These are phyloP conservation scores for Ascochyta lentis DNA, from an alignment of 2,329 filamentous ascomycete genomes.

Conservation along the genomic window DNA sequence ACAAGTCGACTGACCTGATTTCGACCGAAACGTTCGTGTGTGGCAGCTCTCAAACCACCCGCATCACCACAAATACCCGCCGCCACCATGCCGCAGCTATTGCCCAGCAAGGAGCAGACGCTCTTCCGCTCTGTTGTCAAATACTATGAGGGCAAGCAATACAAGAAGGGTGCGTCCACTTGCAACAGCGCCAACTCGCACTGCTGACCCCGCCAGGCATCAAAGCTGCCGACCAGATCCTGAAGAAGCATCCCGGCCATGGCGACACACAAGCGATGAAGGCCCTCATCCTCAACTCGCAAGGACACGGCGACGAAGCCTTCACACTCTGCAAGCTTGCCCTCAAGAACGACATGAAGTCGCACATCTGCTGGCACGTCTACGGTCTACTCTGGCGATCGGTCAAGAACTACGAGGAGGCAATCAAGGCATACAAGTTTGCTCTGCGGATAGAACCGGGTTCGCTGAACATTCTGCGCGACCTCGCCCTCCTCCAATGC, in stretches of 20 bases:
- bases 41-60: conserved; percentile 16
- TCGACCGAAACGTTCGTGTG: conserved; percentile 21
- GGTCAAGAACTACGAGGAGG: conserved; percentile 97
- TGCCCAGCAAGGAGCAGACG: conserved; percentile 86
- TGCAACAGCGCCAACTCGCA: conserved; percentile 11
- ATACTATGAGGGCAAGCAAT: conserved; percentile 97
- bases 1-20: conserved; percentile 12
- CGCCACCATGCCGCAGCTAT: conserved; percentile 70
- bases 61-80: conserved; percentile 13
- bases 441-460: conserved; percentile 93
- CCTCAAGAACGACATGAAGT: conserved; percentile 96
- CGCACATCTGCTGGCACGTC: conserved; percentile 99
- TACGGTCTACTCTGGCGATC: conserved; percentile 93
- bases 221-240: conserved; percentile 94
- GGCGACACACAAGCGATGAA: conserved; percentile 99
- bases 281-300: conserved; percentile 91
- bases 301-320: conserved; percentile 91
- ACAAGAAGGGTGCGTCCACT: conserved; percentile 73
- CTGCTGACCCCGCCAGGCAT: conserved; percentile 65
- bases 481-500: conserved; percentile 89
- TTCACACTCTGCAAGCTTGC: conserved; percentile 93
- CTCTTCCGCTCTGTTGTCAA: conserved; percentile 95
- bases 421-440: conserved; percentile 98
- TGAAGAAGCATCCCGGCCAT: conserved; percentile 93
- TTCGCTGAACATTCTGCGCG: conserved; percentile 89